A percentile compares a stretch with the other conserved stretches of the same genome.
Conservation (phyloP, 169 alveolate species). For the Plasmodium vinckei region DNA sequence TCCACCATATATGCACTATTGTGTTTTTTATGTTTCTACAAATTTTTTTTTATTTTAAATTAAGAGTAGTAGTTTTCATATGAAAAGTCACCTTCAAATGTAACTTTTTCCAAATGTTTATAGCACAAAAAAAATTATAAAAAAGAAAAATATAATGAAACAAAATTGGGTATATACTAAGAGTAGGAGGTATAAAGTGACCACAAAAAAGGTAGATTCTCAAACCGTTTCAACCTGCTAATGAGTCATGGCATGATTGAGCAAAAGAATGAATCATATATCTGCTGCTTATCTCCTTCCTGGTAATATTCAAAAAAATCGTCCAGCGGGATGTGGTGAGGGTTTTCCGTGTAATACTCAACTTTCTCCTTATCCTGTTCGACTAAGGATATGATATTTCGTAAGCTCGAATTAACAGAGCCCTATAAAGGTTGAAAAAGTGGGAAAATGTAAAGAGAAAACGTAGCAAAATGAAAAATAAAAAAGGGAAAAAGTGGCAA, state of each 20-base stretch:
- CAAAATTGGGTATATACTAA: no score
- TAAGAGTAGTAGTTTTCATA: no score
- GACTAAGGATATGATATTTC: constrained; percentile 54
- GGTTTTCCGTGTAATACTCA: constrained; percentile 57
- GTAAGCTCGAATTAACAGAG: constrained; percentile 59
- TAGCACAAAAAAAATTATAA: no score
- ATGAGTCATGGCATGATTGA: neutral
- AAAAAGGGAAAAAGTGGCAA: neutral
- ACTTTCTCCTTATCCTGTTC: constrained; percentile 42
- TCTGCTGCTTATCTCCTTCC: constrained; percentile 11
- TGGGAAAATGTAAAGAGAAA: neutral
- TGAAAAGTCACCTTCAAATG: no score
- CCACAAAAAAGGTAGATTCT: no score
- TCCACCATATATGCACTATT: no score
- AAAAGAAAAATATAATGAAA: no score
- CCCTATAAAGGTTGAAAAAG: constrained; percentile 10
- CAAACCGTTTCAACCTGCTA: no score
- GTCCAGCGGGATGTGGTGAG: constrained; percentile 60
- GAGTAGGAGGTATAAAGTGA: no score
- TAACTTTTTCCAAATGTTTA: no score
- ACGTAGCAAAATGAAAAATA: neutral
- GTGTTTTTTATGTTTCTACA: no score
- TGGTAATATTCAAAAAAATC: constrained; percentile 39
- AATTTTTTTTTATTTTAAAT: no score
- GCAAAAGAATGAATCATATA: constrained; percentile 34